Base-by-base conservation (phyloP, 2,329 filamentous ascomycete species). In the Sporothrix protearum region DNA sequence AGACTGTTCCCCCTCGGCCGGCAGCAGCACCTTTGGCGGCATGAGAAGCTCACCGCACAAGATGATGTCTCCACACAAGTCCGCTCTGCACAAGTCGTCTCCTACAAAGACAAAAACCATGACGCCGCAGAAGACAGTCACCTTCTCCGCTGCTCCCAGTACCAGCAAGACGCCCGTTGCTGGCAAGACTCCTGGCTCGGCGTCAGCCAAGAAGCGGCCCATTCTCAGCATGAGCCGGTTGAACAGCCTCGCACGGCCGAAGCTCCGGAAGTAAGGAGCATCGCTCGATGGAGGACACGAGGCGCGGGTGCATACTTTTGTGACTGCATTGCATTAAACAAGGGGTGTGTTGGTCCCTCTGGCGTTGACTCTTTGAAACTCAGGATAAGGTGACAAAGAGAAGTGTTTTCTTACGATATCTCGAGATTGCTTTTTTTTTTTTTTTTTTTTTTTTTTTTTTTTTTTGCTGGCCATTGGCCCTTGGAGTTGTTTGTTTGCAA, bases 191-290 rank as follows among this genome's bases (percentile, higher is more conserved):
- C 78, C 81, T 2, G 87, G 82, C 70, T 83, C 87, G 3, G 82
- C 87, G 4, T 16, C 59, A 16, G 79, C 79, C 68, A 88, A 87
- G 82, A 88, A 87, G 81, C 83, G 79, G 72, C 76, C 77, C 6
- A 81, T 84, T 30, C 78, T 90, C 71, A 89, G 84, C 74, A 77
- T 89, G 72, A 89, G 86, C 77, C 83, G 88, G 73, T 81, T 90
- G 71, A 86, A 88, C 76, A 86, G 88, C 85, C 84, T 90, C 30
- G 85, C 88, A 63, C 83, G 83, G 59, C 88, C 88, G 1, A 90
- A 90, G 81, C 79, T 83, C 74, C 83, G 88, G 72, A 79, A 79
- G 76, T 80, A 68, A 75, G 12, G 12, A 5, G 28, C 36, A 1
- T n/a, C 3, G n/a, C 9, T 2, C 6, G 33, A 68, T n/a, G 28